Evolutionary conservation across 2,329 filamentous ascomycete genomes (phyloP), one percentile per base, ranked within the genome.

Genomic region (Aspergillus hiratsukae): DNA sequence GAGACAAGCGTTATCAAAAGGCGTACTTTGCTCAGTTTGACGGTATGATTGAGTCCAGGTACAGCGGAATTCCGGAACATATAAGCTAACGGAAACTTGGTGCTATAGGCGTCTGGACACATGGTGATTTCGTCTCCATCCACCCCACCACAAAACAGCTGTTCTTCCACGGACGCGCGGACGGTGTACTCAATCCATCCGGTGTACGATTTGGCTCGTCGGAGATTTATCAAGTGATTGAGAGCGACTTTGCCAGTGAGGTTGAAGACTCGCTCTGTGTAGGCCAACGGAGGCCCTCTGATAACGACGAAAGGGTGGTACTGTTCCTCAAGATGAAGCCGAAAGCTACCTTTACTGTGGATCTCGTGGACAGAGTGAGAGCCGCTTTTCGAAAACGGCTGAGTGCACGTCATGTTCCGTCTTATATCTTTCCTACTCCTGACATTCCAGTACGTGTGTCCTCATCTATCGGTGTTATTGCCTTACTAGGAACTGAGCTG

Each of bases 191-290:
- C 52, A 94, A 94, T 67, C 90, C 90, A 0, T 86, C 82, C 6
- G 90, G 90, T 0, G 85, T 94, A 10, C 81, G 90, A 0, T 95
- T 94, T 65, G 90, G 90, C 0, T 88, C 85, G 4, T 86, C 88
- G 0, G 90, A 94, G 71, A 88, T 94, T 35, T 95, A 94, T 71
- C 82, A 81, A 11, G 87, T 92, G 1, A 72, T 92, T 3, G 72
- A 75, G 50, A 27, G 25, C 25, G 25, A 27, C 25, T 27, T 27
- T 27, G 25, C 25, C 25, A 27, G 5, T 4, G 64, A 80, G 52
- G 75, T 94, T 2, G 79, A 79, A 8, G 90, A 94, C 68, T 86
- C 85, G 43, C 80, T 94, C 21, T 92, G 89, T 58, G 89, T 94
- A 0, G 90, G 90, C 0, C 89, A 92, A 73, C 78, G 89, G 25